Conservation (phyloP, 108 stramenopile species). For the Fragilaria crotonensis region DNA sequence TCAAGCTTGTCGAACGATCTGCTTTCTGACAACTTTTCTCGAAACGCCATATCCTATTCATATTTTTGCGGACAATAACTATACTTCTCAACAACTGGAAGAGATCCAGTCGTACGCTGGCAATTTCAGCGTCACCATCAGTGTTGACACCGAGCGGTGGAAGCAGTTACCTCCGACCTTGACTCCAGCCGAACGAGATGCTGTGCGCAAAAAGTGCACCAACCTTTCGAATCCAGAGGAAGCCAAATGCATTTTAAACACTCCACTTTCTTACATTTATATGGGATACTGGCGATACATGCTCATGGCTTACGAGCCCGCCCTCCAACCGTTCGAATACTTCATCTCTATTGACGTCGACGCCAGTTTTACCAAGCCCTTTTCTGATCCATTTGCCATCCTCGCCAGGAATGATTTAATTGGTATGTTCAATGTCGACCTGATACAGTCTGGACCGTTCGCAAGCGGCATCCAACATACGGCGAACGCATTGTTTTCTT, state of each 20-base stretch:
- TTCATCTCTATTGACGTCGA: slow-evolving; percentile 8
- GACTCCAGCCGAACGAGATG: neutral
- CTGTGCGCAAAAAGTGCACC: slow-evolving; percentile 1
- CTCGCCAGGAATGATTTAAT: slow-evolving; percentile 1
- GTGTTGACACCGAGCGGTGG: slow-evolving; percentile 3
- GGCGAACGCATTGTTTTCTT: neutral
- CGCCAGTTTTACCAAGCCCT: slow-evolving; percentile 4
- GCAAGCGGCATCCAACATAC: slow-evolving; percentile 7
- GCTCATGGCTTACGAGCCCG: slow-evolving; percentile 10
- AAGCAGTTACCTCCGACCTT: slow-evolving; percentile 2
- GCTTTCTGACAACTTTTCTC: neutral
- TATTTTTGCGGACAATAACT: slow-evolving; percentile 9
- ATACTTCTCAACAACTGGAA: neutral
- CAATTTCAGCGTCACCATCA: neutral
- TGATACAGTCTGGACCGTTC: neutral
- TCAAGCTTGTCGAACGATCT: neutral
- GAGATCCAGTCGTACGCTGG: neutral
- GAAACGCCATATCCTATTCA: slow-evolving; percentile 6
- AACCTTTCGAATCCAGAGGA: slow-evolving; percentile 4
- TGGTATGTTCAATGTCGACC: slow-evolving; percentile 8
- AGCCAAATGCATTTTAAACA: slow-evolving; percentile 6
- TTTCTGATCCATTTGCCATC: slow-evolving; percentile 7
- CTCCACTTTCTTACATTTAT: neutral
- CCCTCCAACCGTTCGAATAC: slow-evolving; percentile 10
- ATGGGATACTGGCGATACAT: slow-evolving; percentile 5